Evolutionary conservation across 192 early-diverging fungal genomes (phyloP).

Genomic region (Kappamyces sp.): DNA sequence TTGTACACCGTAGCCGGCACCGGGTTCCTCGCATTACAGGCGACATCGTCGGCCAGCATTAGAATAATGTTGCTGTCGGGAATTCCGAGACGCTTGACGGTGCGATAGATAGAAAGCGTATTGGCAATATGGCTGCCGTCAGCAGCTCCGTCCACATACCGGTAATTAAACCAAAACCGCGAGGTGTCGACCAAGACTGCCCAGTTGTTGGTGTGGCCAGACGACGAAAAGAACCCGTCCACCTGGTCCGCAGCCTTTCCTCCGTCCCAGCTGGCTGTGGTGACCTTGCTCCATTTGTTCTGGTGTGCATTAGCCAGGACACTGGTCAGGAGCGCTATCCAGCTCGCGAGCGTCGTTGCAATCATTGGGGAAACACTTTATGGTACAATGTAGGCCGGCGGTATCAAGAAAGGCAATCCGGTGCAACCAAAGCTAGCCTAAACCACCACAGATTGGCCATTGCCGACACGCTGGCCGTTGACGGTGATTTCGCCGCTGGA

Average conservation of each 20-base stretch:
- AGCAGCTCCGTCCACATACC: conserved; percentile 24
- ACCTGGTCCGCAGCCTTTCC: conserved; percentile 2
- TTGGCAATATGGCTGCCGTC: conserved; percentile 81
- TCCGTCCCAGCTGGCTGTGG: background rate
- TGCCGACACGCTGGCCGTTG: too few relatives aligned
- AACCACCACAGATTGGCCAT: too few relatives aligned
- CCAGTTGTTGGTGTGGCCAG: conserved; percentile 93
- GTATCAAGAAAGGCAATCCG: too few relatives aligned
- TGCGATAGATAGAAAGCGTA: conserved; percentile 96
- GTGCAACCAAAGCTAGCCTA: too few relatives aligned
- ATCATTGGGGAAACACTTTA: too few relatives aligned
- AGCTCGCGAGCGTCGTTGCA: too few relatives aligned
- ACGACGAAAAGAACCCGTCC: conserved; percentile 43
- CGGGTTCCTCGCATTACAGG: conserved; percentile 92
- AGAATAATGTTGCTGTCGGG: conserved; percentile 98
- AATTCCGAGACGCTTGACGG: conserved; percentile 95
- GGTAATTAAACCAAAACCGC: conserved; percentile 99
- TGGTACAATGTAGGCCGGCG: too few relatives aligned
- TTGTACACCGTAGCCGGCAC: conserved; percentile 91
- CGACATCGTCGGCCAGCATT: conserved; percentile 99
- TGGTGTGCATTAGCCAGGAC: too few relatives aligned
- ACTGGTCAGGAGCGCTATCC: too few relatives aligned
- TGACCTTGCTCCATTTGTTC: background rate
- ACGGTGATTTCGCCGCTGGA: too few relatives aligned
- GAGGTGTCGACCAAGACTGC: conserved; percentile 97